A percentile compares a stretch with the other conserved stretches of the same genome.
Conservation (phyloP, 2,329 filamentous ascomycete genomes). For the Cyclaneusma minus region DNA sequence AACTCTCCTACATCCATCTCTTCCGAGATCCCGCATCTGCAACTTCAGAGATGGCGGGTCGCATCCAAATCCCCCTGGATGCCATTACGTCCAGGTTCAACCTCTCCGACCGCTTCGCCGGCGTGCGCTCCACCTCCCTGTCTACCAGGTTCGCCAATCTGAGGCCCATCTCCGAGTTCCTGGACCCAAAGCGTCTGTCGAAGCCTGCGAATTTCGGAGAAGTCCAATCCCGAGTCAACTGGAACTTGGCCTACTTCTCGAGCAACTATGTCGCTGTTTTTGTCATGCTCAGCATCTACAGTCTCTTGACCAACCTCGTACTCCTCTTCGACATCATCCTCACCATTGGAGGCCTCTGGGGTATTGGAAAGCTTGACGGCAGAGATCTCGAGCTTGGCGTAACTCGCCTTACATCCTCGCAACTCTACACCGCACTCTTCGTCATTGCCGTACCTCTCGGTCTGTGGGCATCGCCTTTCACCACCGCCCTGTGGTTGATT, state of each 20-base stretch:
- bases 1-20: too few relatives aligned
- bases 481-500: conserved; percentile 85
- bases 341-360: conserved; percentile 72
- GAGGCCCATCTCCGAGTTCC: conserved; percentile 79
- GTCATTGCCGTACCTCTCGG: conserved; percentile 72
- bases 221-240: conserved; percentile 84
- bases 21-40: too few relatives aligned
- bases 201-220: conserved; percentile 88
- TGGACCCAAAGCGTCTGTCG: conserved; percentile 88
- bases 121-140: conserved; percentile 65
- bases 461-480: conserved; percentile 70
- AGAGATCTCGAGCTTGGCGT: conserved; percentile 76
- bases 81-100: conserved; percentile 83
- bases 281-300: conserved; percentile 90
- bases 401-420: conserved; percentile 71
- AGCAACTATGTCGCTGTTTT: conserved; percentile 97
- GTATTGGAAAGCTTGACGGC: conserved; percentile 81
- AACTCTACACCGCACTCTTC: conserved; percentile 83
- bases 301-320: conserved; percentile 70
- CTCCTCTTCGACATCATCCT: conserved; percentile 89
- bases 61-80: conserved; percentile 87
- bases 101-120: conserved; percentile 69
- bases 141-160: conserved; percentile 81
- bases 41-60: conserved; percentile 69
- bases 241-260: conserved; percentile 93